Base-by-base conservation (phyloP, 768 basidiomycete genomes). In the Clavaria fumosa region DNA sequence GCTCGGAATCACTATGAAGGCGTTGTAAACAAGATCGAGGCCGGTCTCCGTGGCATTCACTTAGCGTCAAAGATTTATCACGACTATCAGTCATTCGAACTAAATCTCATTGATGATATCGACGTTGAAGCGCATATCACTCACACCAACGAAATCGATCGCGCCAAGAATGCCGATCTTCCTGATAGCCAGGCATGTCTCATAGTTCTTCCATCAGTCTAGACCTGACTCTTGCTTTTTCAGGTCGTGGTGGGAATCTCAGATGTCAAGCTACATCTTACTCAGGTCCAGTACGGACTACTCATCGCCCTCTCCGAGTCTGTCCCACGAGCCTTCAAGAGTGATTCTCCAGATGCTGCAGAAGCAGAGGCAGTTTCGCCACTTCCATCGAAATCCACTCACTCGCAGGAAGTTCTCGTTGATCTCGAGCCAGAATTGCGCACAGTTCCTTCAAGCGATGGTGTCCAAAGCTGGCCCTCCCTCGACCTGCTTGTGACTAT, bases 41-140 rank as follows among this genome's bases (percentile, higher is more conserved):
- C 91, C 12, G 77, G 78, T 45, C 66, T 99, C 26, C 67, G 62
- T 27, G 89, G 90, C 11, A 78, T 97, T 22, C 82, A 83, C 47
- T 67, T 97, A 20, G 66, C 78, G 10, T 91, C 90, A 14, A 70
- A 66, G 27, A 58, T 82, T 28, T 59, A 68, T 45, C 57, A 65
- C 27, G 63, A 65, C 10, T 67, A 61, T 31, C 49, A 66, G 43
- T 43, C 61, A 9, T 66, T 70, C 12, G 61, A 55, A 1, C 64
- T 97, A 40, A 89, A 85, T 56, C 86, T 99, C 47, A 80, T 99
- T 23, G 86, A 95, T 46, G 83, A 93, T 50, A 89, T 95, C 33
- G 66, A 80, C 41, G 66, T 96, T 41, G 60, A 59, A 3, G 70
- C 80, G 6, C 69, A 78, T 18, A 57, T 90, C 35, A 55, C 72